Percentiles rank a stretch among this genome's conserved stretches.
These are phyloP conservation scores for Sonneratia caseolaris DNA, from an alignment of 345 rosid genomes.

Conservation along the genomic window DNA sequence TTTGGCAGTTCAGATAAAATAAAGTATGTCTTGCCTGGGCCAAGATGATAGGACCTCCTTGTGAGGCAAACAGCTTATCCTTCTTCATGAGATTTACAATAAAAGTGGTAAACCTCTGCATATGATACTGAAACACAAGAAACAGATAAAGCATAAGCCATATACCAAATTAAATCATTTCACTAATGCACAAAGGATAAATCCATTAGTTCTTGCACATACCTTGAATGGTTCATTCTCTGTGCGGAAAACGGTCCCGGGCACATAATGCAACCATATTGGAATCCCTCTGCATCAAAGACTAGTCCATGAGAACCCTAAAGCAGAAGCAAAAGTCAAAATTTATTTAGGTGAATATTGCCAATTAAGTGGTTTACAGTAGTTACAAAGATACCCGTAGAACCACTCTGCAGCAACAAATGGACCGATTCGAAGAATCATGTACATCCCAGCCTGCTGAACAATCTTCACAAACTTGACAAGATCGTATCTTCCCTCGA, in stretches of 20 bases:
- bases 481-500: constrained; percentile 71
- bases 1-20: no score
- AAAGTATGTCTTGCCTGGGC: constrained; percentile 53
- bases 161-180: neutral
- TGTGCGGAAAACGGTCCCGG: constrained; percentile 75
- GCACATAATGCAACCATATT: constrained; percentile 84
- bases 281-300: constrained; percentile 61
- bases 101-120: constrained; percentile 67
- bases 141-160: constrained; percentile 7
- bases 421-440: constrained; percentile 95
- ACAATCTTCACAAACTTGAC: constrained; percentile 82
- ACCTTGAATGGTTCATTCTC: constrained; percentile 84
- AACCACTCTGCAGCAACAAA: constrained; percentile 92
- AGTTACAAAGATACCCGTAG: constrained; percentile 46
- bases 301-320: neutral
- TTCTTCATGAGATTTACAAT: constrained; percentile 73
- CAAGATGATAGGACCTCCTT: constrained; percentile 94
- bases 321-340: neutral
- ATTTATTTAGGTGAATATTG: neutral
- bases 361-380: neutral
- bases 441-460: constrained; percentile 80
- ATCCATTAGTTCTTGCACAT: neutral
- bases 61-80: constrained; percentile 88
- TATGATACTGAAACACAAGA: constrained; percentile 44
- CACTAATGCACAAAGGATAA: neutral